A percentile compares a stretch with the other conserved stretches of the same genome.
Evolutionary conservation across 441 rosid species (phyloP).

Genomic region (Jatropha podagrica): DNA sequence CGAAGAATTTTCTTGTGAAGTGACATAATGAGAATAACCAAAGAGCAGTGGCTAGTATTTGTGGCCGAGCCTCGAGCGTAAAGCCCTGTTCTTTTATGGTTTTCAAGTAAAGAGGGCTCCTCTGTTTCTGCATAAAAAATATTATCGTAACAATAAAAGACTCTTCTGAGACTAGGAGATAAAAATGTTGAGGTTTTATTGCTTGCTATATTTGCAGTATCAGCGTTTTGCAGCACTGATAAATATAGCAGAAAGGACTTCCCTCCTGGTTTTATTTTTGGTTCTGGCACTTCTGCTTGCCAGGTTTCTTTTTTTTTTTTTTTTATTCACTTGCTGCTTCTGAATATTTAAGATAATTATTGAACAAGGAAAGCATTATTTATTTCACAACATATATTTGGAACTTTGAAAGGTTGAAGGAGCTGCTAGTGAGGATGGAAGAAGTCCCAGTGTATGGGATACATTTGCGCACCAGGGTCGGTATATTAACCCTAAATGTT

Average conservation of each 20-base stretch:
- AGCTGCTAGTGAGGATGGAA: conserved; percentile 65
- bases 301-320: conserved; percentile 35
- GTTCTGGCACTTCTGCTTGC: conserved; percentile 64
- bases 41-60: too few species aligned
- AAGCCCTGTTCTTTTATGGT: too few species aligned
- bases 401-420: conserved; percentile 55
- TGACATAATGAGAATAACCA: too few species aligned
- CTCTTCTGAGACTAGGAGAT: too few species aligned
- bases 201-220: conserved; percentile 13
- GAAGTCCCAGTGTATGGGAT: conserved; percentile 65
- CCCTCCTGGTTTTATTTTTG: conserved; percentile 57
- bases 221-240: conserved; percentile 23
- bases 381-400: too few species aligned
- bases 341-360: too few species aligned
- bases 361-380: too few species aligned
- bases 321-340: not conserved
- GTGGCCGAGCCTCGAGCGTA: too few species aligned
- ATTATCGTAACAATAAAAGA: too few species aligned
- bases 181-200: conserved; percentile 7
- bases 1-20: too few species aligned
- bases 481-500: not conserved
- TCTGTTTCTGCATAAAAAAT: too few species aligned
- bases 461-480: conserved; percentile 47
- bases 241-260: conserved; percentile 48
- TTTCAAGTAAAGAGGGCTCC: too few species aligned